A percentile compares a stretch with the other conserved stretches of the same genome.
Conservation (phyloP, 345 rosid species). For the Arabidopsis suecica region DNA sequence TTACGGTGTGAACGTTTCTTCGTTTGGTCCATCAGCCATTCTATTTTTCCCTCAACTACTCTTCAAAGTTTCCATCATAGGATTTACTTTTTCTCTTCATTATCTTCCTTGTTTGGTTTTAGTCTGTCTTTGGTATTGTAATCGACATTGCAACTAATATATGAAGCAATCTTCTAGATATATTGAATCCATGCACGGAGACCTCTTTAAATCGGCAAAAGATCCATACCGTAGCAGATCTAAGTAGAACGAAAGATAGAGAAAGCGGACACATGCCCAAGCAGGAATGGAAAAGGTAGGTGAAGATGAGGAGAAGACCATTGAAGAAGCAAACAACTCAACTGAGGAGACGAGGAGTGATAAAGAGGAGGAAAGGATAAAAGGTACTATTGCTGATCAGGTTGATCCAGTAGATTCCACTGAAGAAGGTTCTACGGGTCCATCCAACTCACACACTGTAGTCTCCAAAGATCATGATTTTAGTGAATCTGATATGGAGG, state of each 20-base stretch:
- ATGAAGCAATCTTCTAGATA: background rate
- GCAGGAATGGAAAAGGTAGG: slow-evolving; percentile 31
- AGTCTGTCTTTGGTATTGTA: slow-evolving; percentile 16
- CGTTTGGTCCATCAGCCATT: slow-evolving; percentile 20
- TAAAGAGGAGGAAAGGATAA: slow-evolving; percentile 28
- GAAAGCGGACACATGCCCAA: background rate
- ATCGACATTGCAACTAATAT: slow-evolving; percentile 3
- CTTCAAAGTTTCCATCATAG: slow-evolving; percentile 36
- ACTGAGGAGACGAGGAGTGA: slow-evolving; percentile 21
- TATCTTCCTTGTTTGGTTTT: slow-evolving; percentile 31
- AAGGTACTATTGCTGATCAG: background rate
- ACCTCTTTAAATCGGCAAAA: background rate
- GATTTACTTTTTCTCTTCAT: slow-evolving; percentile 9
- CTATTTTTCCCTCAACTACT: slow-evolving; percentile 29
- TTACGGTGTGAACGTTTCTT: background rate
- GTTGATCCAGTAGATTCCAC: slow-evolving; percentile 9
- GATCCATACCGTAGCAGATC: slow-evolving; percentile 9
- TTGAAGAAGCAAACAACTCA: slow-evolving; percentile 31
- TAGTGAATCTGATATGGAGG: slow-evolving; percentile 30
- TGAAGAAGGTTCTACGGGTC: slow-evolving; percentile 13
- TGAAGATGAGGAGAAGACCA: slow-evolving; percentile 31
- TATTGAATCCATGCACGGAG: background rate
- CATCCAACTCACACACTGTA: slow-evolving; percentile 20
- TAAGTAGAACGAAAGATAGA: slow-evolving; percentile 5
- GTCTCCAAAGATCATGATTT: slow-evolving; percentile 14